These are phyloP conservation scores for Coemansia reversa DNA, from an alignment of 192 early-diverging fungal species.

Conservation along the genomic window DNA sequence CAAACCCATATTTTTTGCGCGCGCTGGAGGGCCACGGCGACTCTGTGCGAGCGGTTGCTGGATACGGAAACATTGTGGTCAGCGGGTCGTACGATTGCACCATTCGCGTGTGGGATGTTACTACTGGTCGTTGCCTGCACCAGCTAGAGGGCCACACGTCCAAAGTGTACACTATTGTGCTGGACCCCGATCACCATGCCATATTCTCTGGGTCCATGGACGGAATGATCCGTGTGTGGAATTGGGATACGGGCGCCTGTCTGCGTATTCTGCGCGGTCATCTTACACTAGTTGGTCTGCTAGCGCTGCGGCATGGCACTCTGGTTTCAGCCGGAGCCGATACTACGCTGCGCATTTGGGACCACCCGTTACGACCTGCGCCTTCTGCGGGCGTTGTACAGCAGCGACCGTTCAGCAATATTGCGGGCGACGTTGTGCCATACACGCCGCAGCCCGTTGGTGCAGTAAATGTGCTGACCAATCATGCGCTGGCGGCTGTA, in stretches of 20 bases:
- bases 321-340: constrained; percentile 97
- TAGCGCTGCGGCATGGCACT: constrained; percentile 80
- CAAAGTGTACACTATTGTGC: constrained; percentile 94
- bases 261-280: constrained; percentile 86
- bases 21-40: constrained; percentile 82
- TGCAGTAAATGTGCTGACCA: constrained; percentile 12
- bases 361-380: constrained; percentile 56
- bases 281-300: constrained; percentile 87
- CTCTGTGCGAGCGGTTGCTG: constrained; percentile 93
- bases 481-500: constrained; percentile 20
- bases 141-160: constrained; percentile 82
- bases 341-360: constrained; percentile 91
- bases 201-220: constrained; percentile 96
- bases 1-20: constrained; percentile 82
- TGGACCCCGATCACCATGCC: constrained; percentile 76
- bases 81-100: constrained; percentile 91
- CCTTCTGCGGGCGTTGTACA: neutral
- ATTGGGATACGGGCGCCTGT: constrained; percentile 75
- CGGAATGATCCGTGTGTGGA: constrained; percentile 90
- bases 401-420: constrained; percentile 45
- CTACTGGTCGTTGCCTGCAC: constrained; percentile 67
- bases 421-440: constrained; percentile 29
- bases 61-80: constrained; percentile 79
- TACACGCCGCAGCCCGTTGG: neutral
- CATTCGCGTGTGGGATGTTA: constrained; percentile 89